phyloP scores from a whole-genome alignment of 345 rosid genomes.

The Eucalyptus sp. region DNA sequence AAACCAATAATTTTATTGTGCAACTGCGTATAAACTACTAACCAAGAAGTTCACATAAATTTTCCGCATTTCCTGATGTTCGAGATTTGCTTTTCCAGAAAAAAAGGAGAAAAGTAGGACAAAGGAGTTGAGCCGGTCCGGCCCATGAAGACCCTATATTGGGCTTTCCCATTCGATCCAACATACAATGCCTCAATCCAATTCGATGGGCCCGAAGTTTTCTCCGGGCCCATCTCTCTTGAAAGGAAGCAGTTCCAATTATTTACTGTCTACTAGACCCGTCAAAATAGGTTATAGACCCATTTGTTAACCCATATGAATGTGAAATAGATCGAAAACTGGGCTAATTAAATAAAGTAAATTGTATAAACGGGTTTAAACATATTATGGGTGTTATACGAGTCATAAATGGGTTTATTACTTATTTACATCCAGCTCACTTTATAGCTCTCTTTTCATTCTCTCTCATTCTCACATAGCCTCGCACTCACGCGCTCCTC shows the following conservation, averaged over 20 bases:
- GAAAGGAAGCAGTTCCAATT: neutral
- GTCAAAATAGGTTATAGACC: too few species aligned
- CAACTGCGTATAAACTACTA: neutral
- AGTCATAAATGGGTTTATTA: too few species aligned
- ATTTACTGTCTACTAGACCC: neutral
- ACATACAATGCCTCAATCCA: neutral
- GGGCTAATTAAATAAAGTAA: too few species aligned
- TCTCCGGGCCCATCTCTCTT: neutral
- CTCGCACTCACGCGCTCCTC: too few species aligned
- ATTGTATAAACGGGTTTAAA: too few species aligned
- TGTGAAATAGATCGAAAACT: too few species aligned
- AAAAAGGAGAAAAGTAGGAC: neutral
- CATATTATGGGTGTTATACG: too few species aligned
- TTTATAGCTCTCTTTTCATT: too few species aligned
- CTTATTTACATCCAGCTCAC: too few species aligned
- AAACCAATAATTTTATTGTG: neutral
- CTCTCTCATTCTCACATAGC: too few species aligned
- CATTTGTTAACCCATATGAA: too few species aligned
- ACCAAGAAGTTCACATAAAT: neutral
- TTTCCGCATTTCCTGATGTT: neutral
- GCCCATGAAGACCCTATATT: neutral
- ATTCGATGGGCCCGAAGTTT: neutral
- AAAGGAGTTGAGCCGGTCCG: neutral
- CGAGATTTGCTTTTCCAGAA: neutral
- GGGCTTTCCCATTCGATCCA: neutral